Base-by-base conservation (phyloP, 805 yeast species). In the Barnettozyma californica region DNA sequence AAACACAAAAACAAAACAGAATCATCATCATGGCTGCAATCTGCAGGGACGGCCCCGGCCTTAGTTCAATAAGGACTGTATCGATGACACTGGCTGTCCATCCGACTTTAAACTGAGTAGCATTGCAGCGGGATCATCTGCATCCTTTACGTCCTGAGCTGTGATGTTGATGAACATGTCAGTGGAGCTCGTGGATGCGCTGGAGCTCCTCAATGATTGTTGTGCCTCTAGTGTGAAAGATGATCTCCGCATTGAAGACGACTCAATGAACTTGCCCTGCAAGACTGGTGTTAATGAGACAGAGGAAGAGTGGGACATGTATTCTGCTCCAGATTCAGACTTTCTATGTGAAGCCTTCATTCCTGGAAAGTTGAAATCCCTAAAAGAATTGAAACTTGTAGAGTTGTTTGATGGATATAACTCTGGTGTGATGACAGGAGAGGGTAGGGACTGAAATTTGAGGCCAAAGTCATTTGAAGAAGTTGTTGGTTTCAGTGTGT, bases 401-500 rank as follows among this genome's bases (percentile, higher is more conserved):
- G 6, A 11, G 27, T 4, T 11, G 38, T 19, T 31, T 16, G 43
- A 16, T 18, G 62, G 63, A 29, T 50, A 52, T 16, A 59, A 37
- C 50, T 61, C 64, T 34, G 64, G 63, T 1, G 64, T 59, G 14
- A 61, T 59, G 31, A 57, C 47, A 2, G 64, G 64, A 1, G 62
- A 58, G 4, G 63, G 63, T 8, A 61, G 43, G 2, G 58, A 36
- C 29, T 55, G 55, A 21, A 54, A 49, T 21, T 46, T 47, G 43
- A 41, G 19, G 27, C 31, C 40, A 23, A 38, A 37, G 20, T 44
- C 47, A n/a, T 10, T 23, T 16, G 9, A 16, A 14, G 48, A 42
- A 21, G 29, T 11, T 9, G 41, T 27, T n/a, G 42, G 44, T 33
- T 27, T 41, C 11, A 41, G 14, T 9, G 51, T 42, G 33, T 44